Conservation (phyloP, 805 yeast species). For the Candida piceae region DNA sequence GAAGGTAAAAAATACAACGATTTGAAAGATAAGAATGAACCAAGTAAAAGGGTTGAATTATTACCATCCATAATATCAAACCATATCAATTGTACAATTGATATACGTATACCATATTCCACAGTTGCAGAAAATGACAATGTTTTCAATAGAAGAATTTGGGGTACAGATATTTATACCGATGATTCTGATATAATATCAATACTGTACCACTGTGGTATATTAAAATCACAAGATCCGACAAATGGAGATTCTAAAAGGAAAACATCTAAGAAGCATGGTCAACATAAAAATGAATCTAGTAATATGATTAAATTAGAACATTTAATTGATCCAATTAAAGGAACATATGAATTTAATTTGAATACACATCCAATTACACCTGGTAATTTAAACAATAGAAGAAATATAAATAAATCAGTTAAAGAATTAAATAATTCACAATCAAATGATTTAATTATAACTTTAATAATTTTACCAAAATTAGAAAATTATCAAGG, state of each 20-base stretch:
- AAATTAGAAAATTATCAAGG: slow-evolving; percentile 61
- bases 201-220: slow-evolving; percentile 71
- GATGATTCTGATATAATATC: slow-evolving; percentile 87
- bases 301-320: background rate
- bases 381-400: slow-evolving; percentile 36
- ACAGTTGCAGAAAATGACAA: slow-evolving; percentile 36
- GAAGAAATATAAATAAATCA: slow-evolving; percentile 27
- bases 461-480: slow-evolving; percentile 63
- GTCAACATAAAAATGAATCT: background rate
- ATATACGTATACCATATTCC: slow-evolving; percentile 51
- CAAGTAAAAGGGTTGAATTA: slow-evolving; percentile 28
- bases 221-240: slow-evolving; percentile 39
- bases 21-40: slow-evolving; percentile 9
- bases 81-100: slow-evolving; percentile 44
- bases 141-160: slow-evolving; percentile 48
- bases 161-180: slow-evolving; percentile 94
- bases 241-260: no score
- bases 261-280: background rate
- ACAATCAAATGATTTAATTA: slow-evolving; percentile 45
- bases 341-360: slow-evolving; percentile 12
- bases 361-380: slow-evolving; percentile 27
- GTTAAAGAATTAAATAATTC: slow-evolving; percentile 22
- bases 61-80: slow-evolving; percentile 28
- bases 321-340: slow-evolving; percentile 14
- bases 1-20: slow-evolving; percentile 1